These are phyloP conservation scores for Sutorius australiensis DNA, from an alignment of 768 basidiomycete genomes.

Conservation along the genomic window DNA sequence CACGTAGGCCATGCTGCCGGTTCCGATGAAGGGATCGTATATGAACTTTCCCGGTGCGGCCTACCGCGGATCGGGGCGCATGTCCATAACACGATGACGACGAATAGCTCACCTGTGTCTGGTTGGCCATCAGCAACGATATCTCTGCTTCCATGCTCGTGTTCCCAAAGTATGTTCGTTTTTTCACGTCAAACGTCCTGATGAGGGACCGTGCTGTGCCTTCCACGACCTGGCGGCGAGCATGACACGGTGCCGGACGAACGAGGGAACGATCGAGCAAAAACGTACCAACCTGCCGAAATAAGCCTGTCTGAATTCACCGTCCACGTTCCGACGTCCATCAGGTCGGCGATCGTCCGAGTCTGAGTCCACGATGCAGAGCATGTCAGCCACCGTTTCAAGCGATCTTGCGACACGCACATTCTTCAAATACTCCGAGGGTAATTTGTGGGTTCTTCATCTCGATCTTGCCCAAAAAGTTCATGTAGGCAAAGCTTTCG, in stretches of 20 bases:
- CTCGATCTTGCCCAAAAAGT: conserved; percentile 72
- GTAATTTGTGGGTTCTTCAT: conserved; percentile 75
- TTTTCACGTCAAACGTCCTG: conserved; percentile 79
- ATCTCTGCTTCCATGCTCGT: conserved; percentile 98
- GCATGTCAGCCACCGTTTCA: neutral
- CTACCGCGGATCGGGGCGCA: conserved; percentile 35
- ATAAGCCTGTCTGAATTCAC: conserved; percentile 66
- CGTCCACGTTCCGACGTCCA: conserved; percentile 55
- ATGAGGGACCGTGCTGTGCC: conserved; percentile 69
- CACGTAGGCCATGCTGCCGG: conserved; percentile 89
- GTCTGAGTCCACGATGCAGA: conserved; percentile 35
- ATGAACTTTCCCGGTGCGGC: conserved; percentile 85
- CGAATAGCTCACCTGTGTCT: conserved; percentile 65
- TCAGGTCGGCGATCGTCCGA: conserved; percentile 46
- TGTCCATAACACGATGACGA: neutral
- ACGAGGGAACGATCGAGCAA: neutral
- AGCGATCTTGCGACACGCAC: conserved; percentile 40
- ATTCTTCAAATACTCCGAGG: conserved; percentile 82
- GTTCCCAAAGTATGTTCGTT: conserved; percentile 86
- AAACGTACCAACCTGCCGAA: conserved; percentile 83
- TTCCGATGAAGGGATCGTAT: conserved; percentile 95
- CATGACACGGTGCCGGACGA: neutral
- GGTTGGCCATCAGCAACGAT: conserved; percentile 94
- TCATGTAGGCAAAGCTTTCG: conserved; percentile 84
- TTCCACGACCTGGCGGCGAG: conserved; percentile 44